These are phyloP conservation scores for Graphilbum sp. DNA, from an alignment of 2,329 filamentous ascomycete genomes.

Conservation along the genomic window DNA sequence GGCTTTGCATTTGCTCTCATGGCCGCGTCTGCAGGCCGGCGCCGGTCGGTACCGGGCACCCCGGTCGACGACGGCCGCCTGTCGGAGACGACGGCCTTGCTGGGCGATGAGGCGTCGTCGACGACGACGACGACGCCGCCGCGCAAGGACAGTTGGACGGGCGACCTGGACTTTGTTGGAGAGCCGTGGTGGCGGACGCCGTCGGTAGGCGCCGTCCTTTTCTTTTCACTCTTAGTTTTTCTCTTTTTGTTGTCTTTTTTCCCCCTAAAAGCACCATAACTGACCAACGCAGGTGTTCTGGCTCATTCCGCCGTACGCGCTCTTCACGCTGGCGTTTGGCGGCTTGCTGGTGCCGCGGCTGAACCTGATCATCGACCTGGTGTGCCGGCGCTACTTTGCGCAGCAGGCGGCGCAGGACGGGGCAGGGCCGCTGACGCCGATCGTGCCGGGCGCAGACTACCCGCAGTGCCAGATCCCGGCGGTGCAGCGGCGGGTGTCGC, in stretches of 20 bases:
- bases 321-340: constrained; percentile 77
- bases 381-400: constrained; percentile 70
- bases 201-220: constrained; percentile 31
- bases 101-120: not conserved
- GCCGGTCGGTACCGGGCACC: no score
- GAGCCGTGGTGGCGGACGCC: constrained; percentile 47
- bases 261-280: no score
- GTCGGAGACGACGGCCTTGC: no score
- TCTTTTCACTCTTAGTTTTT: no score
- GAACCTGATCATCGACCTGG: constrained; percentile 68
- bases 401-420: constrained; percentile 40
- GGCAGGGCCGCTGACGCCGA: constrained; percentile 40
- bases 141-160: constrained; percentile 25
- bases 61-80: no score
- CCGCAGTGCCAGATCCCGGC: constrained; percentile 59
- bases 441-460: constrained; percentile 54
- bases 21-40: no score
- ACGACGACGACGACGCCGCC: not conserved
- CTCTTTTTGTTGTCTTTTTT: not conserved
- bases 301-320: constrained; percentile 62
- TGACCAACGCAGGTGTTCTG: constrained; percentile 76
- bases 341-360: constrained; percentile 73
- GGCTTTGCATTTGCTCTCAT: no score
- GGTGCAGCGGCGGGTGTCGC: constrained; percentile 60
- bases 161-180: constrained; percentile 39